Evolutionary conservation across 2,329 filamentous ascomycete genomes (phyloP).

Genomic region (Monosporascus sp.): DNA sequence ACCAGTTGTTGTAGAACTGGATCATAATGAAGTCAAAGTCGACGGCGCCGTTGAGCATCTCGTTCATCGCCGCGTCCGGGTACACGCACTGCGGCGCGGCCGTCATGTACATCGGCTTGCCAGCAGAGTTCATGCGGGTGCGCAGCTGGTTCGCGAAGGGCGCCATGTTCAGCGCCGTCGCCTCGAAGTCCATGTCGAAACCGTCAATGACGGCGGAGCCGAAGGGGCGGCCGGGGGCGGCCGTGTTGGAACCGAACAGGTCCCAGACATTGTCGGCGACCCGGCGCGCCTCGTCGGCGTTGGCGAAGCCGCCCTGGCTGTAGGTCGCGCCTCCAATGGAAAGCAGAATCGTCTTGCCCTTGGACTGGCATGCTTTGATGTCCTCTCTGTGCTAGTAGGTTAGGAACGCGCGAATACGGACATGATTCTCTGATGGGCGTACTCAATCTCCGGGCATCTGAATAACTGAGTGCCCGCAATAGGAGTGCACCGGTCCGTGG

Average conservation of each 20-base stretch:
- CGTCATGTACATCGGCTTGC: conserved; percentile 51
- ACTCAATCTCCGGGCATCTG: conserved; percentile 58
- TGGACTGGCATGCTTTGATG: conserved; percentile 52
- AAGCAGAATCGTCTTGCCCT: conserved; percentile 64
- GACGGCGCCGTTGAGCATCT: conserved; percentile 47
- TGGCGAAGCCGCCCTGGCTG: conserved; percentile 56
- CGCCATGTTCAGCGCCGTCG: conserved; percentile 49
- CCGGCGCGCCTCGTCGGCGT: conserved; percentile 40
- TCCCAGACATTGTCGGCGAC: conserved; percentile 61
- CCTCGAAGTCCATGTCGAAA: conserved; percentile 70
- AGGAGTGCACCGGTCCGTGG: conserved; percentile 49
- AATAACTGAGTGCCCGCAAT: conserved; percentile 52
- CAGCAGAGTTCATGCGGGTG: conserved; percentile 40
- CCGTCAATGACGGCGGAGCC: conserved; percentile 60
- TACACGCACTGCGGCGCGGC: conserved; percentile 63
- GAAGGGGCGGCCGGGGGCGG: conserved; percentile 54
- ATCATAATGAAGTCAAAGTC: conserved; percentile 54
- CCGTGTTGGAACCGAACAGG: conserved; percentile 56
- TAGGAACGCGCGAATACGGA: neutral
- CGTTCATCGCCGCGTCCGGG: conserved; percentile 52
- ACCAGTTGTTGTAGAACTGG: conserved; percentile 64
- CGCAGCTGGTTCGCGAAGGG: conserved; percentile 55
- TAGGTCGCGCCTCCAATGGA: conserved; percentile 66
- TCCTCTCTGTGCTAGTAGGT: conserved; percentile 29
- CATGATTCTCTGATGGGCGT: conserved; percentile 23